Evolutionary conservation across 371 early-diverging fungal species (phyloP).

Genomic region (Haplosporangium sp.): DNA sequence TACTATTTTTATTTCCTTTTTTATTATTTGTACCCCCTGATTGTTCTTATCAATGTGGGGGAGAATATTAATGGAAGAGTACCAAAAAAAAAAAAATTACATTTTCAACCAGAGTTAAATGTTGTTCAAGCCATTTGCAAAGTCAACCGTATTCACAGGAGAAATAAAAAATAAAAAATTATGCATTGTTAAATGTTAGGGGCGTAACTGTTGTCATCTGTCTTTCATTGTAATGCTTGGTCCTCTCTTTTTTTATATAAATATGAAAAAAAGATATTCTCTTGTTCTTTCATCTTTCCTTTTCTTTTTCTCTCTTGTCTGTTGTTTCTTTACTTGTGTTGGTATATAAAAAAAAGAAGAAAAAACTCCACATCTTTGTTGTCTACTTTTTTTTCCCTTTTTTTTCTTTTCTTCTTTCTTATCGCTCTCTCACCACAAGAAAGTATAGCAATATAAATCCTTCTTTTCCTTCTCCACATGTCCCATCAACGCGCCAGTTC

Average conservation of each 20-base stretch:
- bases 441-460: neutral
- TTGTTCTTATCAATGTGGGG: neutral
- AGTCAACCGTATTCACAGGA: too few species aligned
- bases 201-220: neutral
- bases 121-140: too few species aligned
- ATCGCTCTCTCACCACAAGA: neutral
- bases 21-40: neutral
- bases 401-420: neutral
- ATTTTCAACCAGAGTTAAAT: too few species aligned
- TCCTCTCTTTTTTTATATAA: neutral
- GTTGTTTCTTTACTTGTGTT: too few species aligned
- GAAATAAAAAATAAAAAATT: too few species aligned
- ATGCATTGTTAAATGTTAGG: too few species aligned
- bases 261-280: neutral
- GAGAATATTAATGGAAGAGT: too few species aligned
- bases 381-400: conserved; percentile 1
- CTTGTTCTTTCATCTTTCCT: neutral
- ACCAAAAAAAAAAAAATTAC: too few species aligned
- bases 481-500: conserved; percentile 48
- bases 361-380: conserved; percentile 1
- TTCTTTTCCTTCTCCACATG: conserved; percentile 18
- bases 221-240: neutral
- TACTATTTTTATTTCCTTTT: neutral
- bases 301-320: neutral
- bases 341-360: too few species aligned